Base-by-base conservation (phyloP, 1,139 yeast genomes). In the Lodderomyces jiufengensis region DNA sequence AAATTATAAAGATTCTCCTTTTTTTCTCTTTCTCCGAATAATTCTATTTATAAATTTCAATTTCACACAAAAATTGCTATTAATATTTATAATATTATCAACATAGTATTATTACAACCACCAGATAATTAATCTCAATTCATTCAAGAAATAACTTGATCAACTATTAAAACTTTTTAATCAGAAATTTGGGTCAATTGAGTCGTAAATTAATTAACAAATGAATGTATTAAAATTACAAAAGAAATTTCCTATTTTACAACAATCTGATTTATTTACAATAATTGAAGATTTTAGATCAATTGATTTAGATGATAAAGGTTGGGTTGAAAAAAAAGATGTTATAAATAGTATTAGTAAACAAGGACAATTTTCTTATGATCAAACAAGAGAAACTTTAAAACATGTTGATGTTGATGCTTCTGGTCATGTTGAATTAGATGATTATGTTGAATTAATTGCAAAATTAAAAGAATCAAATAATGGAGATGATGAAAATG, bases 401-500 rank as follows among this genome's bases (percentile, higher is more conserved):
- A 92, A 90, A 55, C 76, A 73, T 31, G 97, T 88, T 34, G 84
- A 84, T 49, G 95, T 92, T 29, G 99, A 92, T 62, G 95, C 98
- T 7, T 84, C 95, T 9, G 99, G 98, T 13, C 88, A 86, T 52
- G 97, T 92, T 38, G 99, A 94, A 59, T 68, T 92, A 54, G 99
- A 94, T 42, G 99, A 92, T 57, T 94, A 80, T 55, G 97, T 92
- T 27, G 96, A 87, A 56, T 75, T 92, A 52, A 71, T 80, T 42
- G 83, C 90, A 10, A 82, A 81, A 48, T 65, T 84, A 46, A 80
- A 79, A 51, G 85, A 78, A 51, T 84, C 76, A 42, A 37, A 22
- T 18, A 32, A 26, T 8, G 31, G 18, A 8, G 40, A 31, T 6
- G 31, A 41, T 2, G 61, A 57, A 9, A 33, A 56, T 27, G 44